Conservation (phyloP, 202 grass and related monocot species). For the Dendrocalamus latiflorus region DNA sequence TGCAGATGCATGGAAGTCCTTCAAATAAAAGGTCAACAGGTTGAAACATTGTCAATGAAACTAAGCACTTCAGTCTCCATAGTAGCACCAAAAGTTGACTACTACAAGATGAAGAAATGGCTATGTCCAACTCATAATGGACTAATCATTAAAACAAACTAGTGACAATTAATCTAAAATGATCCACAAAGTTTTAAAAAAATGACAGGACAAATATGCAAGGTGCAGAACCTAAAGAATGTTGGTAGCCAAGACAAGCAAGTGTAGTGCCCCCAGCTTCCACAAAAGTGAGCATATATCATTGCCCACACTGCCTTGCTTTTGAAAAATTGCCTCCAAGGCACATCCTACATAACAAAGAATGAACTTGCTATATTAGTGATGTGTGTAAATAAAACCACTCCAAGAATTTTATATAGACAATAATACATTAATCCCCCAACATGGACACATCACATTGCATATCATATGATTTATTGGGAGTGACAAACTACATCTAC, state of each 20-base stretch:
- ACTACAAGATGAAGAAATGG: neutral
- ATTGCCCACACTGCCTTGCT: conserved; percentile 94
- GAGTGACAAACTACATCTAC: no score
- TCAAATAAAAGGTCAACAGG: neutral
- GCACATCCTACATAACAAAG: conserved; percentile 69
- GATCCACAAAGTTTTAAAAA: neutral
- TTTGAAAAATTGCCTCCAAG: conserved; percentile 95
- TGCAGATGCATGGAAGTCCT: neutral
- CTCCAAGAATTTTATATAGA: conserved; percentile 5
- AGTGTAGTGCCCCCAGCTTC: conserved; percentile 97
- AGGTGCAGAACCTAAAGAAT: conserved; percentile 68
- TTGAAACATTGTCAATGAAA: neutral
- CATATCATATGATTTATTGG: no score
- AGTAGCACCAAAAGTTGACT: conserved; percentile 12
- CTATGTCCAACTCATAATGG: neutral
- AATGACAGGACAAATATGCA: neutral
- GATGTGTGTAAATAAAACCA: neutral
- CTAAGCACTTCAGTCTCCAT: neutral
- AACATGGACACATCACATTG: no score
- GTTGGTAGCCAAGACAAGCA: conserved; percentile 96
- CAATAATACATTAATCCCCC: neutral
- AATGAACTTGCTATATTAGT: conserved; percentile 5
- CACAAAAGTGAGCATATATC: conserved; percentile 99
- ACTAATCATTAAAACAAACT: neutral
- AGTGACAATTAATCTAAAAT: neutral